A percentile compares a stretch with the other conserved stretches of the same genome.
Conservation (phyloP, 345 rosid species). For the Hirschfeldia incana region DNA sequence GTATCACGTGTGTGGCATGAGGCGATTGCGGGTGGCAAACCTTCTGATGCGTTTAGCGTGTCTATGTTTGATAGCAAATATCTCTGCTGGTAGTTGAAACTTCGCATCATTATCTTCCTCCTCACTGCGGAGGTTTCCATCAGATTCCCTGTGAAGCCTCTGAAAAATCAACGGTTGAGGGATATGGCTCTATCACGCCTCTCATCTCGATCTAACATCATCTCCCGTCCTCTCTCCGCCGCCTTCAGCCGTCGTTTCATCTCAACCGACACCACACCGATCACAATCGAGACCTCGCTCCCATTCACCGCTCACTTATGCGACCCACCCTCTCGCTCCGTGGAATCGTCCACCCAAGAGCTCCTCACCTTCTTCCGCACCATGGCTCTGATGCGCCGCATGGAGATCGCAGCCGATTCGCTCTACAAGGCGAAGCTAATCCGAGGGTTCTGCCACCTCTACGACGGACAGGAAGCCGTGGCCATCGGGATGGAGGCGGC, state of each 20-base stretch:
- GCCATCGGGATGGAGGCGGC: slow-evolving; percentile 97
- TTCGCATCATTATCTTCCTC: too few species aligned
- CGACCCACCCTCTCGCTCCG: slow-evolving; percentile 80
- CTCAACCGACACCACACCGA: slow-evolving; percentile 70
- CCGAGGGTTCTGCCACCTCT: slow-evolving; percentile 97
- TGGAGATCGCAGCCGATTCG: slow-evolving; percentile 98
- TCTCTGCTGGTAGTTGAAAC: too few species aligned
- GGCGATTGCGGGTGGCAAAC: too few species aligned
- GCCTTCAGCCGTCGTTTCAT: slow-evolving; percentile 58
- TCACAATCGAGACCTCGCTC: slow-evolving; percentile 81
- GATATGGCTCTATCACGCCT: slow-evolving; percentile 67
- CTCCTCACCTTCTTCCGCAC: slow-evolving; percentile 70
- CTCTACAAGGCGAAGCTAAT: slow-evolving; percentile 96
- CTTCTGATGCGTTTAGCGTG: too few species aligned
- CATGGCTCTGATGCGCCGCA: slow-evolving; percentile 91
- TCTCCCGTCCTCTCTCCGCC: slow-evolving; percentile 44
- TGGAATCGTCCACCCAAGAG: slow-evolving; percentile 66
- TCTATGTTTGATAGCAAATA: too few species aligned
- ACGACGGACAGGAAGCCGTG: slow-evolving; percentile 97
- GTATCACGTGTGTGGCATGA: too few species aligned
- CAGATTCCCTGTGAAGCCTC: too few species aligned
- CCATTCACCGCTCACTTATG: slow-evolving; percentile 83
- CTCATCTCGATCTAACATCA: slow-evolving; percentile 38
- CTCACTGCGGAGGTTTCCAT: too few species aligned
- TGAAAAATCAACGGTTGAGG: slow-evolving; percentile 14